phyloP scores from a whole-genome alignment of 2,329 filamentous ascomycete species.

The Trichoderma gracile region DNA sequence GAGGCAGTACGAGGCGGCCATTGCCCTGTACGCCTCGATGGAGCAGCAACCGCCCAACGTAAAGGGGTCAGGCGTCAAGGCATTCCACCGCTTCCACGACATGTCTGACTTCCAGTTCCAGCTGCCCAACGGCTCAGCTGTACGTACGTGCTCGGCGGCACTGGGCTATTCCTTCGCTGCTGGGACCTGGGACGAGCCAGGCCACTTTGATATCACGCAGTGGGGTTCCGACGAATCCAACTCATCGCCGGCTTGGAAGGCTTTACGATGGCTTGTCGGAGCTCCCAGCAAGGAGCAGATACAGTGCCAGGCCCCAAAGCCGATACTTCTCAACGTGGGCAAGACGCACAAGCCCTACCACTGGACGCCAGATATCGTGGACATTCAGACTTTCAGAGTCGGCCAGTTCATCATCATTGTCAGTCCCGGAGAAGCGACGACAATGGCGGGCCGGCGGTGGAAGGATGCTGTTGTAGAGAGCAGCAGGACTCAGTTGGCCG shows the following conservation, averaged over 20 bases:
- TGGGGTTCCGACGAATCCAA: slow-evolving; percentile 70
- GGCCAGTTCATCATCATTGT: slow-evolving; percentile 83
- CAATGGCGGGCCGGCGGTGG: slow-evolving; percentile 90
- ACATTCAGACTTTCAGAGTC: slow-evolving; percentile 79
- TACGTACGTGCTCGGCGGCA: slow-evolving; percentile 78
- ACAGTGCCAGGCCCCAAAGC: slow-evolving; percentile 77
- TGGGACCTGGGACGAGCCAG: slow-evolving; percentile 85
- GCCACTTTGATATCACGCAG: slow-evolving; percentile 87
- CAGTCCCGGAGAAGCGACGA: slow-evolving; percentile 84
- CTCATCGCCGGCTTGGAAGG: slow-evolving; percentile 73
- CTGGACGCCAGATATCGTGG: slow-evolving; percentile 87
- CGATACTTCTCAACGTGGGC: slow-evolving; percentile 83
- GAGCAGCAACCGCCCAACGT: slow-evolving; percentile 51
- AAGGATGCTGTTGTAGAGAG: slow-evolving; percentile 64
- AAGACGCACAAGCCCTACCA: slow-evolving; percentile 72
- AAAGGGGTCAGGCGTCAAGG: slow-evolving; percentile 66
- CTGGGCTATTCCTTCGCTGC: slow-evolving; percentile 88
- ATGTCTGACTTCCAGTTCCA: slow-evolving; percentile 72
- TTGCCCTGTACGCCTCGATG: slow-evolving; percentile 52
- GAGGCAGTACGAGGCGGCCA: slow-evolving; percentile 64
- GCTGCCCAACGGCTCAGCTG: slow-evolving; percentile 69
- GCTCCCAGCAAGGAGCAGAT: slow-evolving; percentile 68
- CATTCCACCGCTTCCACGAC: slow-evolving; percentile 79
- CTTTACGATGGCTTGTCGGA: slow-evolving; percentile 70
- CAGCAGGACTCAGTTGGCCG: slow-evolving; percentile 45